Base-by-base conservation (phyloP, 352 stramenopile species). In the Phytophthora citrophthora region DNA sequence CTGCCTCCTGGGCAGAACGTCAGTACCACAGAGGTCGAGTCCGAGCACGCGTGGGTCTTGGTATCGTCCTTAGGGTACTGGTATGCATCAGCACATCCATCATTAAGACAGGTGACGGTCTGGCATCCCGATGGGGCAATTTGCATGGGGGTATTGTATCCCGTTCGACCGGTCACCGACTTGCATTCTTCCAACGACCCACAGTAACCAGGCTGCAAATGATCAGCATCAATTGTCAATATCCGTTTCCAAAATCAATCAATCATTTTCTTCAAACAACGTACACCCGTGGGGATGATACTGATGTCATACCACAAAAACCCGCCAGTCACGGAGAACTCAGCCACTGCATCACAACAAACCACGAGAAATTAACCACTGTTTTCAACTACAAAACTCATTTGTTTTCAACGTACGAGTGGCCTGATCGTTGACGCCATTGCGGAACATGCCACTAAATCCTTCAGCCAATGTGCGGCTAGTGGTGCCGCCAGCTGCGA, bases 91-190 rank as follows among this genome's bases (percentile, higher is more conserved):
- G 64, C 53, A 47, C 85, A 93, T 12, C 76, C 77, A 32, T 84
- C 73, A 4, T 52, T 38, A 2, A 87, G 62, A 57, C 85, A 93
- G 6, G 74, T 75, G 64, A 91, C 62, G 5, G 77, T 71, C 0
- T 32, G 20, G 64, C 82, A 91, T 27, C 64, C 65, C 20, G 55
- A 54, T 7, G 80, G 80, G 2, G 66, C 58, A 53, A 91, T 86
- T 62, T 84, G 68, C 79, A 93, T 86, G 15, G 84, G 61, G 12
- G 73, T 65, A 60, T 93, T 93, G 76, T 81, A 93, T 16, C 84
- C 79, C n/a, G 66, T 61, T 46, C 82, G 76, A 12, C 70, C 68
- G 1, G 84, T 91, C 44, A 76, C 11, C 13, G 29, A 4, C 68
- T 86, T 85, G 76, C 84, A 93, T 1, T 83, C 72, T 3, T 60